These are phyloP conservation scores for Taiozyma onychis DNA, from an alignment of 1,139 yeast species.

Conservation along the genomic window DNA sequence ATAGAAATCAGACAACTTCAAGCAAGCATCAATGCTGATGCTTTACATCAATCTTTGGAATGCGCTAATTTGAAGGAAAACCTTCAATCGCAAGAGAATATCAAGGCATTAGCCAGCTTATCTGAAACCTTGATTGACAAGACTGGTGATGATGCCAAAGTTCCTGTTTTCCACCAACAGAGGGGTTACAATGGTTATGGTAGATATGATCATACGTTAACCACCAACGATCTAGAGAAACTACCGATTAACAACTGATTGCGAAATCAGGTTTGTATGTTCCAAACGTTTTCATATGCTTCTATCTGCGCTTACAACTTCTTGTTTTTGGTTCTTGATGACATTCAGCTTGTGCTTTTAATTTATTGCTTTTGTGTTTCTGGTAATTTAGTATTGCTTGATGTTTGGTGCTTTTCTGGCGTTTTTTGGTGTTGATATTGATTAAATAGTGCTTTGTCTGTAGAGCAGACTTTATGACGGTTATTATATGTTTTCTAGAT, in stretches of 20 bases:
- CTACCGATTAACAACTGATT: not conserved
- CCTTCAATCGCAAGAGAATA: constrained; percentile 6
- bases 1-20: not conserved
- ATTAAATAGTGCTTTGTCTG: not conserved
- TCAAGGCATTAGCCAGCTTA: constrained; percentile 12
- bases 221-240: constrained; percentile 6
- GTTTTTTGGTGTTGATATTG: too few species aligned
- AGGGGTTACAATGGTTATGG: constrained; percentile 25
- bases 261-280: too few species aligned
- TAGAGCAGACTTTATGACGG: not conserved
- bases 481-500: not conserved
- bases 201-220: constrained; percentile 19
- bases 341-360: not conserved
- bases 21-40: not conserved
- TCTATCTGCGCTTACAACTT: not conserved
- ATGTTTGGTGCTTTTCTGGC: not conserved
- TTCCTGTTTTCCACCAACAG: constrained; percentile 22
- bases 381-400: not conserved
- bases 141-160: constrained; percentile 6
- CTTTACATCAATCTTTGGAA: not conserved
- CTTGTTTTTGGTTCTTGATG: not conserved
- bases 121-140: constrained; percentile 10
- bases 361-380: not conserved
- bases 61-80: not conserved
- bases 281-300: too few species aligned